Base-by-base conservation (phyloP, 306 rosid genomes). In the Carpinus viminea region DNA sequence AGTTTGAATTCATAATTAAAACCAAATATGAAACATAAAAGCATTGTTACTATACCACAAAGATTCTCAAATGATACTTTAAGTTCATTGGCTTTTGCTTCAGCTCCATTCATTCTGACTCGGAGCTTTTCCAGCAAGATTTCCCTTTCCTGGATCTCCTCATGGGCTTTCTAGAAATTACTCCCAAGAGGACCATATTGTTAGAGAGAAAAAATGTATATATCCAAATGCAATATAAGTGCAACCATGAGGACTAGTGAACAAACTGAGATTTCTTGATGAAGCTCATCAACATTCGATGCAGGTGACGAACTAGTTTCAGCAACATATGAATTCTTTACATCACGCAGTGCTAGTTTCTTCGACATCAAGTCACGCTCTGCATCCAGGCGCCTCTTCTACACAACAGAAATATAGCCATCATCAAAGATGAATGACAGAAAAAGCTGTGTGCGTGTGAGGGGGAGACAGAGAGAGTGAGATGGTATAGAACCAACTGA, bases 221-320 rank as follows among this genome's bases (percentile, higher is more conserved):
- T 54, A 26, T 38, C 50, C 51, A 4, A 28, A 48, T 12, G 34
- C 55, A 6, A 60, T 31, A 31, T 62, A 4, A 66, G 41, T 9
- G 15, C 5, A 48, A 76, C 62, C 65, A 38, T 45, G 43, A 74
- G 68, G 72, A 47, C 50, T 26, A 66, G 74, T 70, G 73, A 85
- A 85, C 97, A 79, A 68, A 94, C 98, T 75, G 91, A 85, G 81
- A 92, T 88, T 64, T 91, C 97, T 82, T 79, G 88, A 78, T 74
- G 78, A 70, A 91, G 86, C 83, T 92, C 98, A 68, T 88, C 93
- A 78, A 83, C 92, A 65, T 88, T 87, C 75, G 96, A 88, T 51
- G 83, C 82, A 78, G 85, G 72, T 51, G 90, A 82, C 54, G 87
- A 82, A 60, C 36, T 86, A 74, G 87, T 86, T 78, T 85, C 93